phyloP scores from a whole-genome alignment of 345 rosid genomes.

The Salix suchowensis region DNA sequence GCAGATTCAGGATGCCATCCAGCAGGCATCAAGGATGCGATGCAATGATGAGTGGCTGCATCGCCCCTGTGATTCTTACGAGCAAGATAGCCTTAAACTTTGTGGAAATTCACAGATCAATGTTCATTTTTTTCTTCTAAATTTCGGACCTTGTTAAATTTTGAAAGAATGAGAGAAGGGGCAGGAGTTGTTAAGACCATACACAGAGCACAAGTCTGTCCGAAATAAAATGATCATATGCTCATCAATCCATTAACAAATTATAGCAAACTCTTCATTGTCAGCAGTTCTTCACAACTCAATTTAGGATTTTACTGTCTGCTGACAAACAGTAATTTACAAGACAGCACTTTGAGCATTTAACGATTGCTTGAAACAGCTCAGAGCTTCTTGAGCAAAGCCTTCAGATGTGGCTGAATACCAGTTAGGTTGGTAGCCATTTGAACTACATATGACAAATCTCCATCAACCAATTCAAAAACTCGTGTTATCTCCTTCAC shows the following conservation, averaged over 20 bases:
- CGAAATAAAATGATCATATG: neutral
- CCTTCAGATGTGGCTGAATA: constrained; percentile 48
- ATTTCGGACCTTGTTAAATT: neutral
- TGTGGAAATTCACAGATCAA: neutral
- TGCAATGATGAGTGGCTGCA: neutral
- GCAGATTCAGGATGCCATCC: too few species aligned
- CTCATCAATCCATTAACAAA: neutral
- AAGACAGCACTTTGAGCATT: neutral
- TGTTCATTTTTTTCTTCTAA: neutral
- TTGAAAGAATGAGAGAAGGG: neutral
- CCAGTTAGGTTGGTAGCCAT: constrained; percentile 39
- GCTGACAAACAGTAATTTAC: neutral
- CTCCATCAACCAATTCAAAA: constrained; percentile 46
- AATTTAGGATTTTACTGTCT: neutral
- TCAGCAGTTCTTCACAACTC: neutral
- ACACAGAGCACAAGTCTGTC: neutral
- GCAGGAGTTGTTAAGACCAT: neutral
- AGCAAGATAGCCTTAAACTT: neutral
- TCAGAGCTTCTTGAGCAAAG: constrained; percentile 40
- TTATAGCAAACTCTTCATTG: neutral
- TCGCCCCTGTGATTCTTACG: neutral
- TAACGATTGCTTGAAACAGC: neutral
- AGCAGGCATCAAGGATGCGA: neutral
- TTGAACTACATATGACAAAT: constrained; percentile 43
- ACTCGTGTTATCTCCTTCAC: constrained; percentile 49